Conservation (phyloP, 495 filamentous ascomycete genomes). For the Cercophora samala region DNA sequence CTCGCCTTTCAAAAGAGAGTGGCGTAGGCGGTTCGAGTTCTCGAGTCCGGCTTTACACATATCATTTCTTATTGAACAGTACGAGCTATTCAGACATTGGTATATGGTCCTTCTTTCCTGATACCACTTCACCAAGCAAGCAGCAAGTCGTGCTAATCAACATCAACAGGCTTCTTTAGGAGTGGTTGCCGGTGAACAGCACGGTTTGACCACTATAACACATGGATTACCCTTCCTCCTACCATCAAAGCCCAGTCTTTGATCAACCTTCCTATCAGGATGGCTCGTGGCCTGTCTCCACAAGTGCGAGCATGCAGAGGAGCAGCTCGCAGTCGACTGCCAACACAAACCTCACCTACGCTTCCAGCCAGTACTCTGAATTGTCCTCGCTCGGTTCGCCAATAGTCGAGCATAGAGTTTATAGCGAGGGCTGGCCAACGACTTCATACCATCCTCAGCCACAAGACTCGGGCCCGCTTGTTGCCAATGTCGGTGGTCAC, state of each 20-base stretch:
- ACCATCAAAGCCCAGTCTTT: not conserved
- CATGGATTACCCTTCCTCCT: not conserved
- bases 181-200: not conserved
- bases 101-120: not conserved
- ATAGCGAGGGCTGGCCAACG: not conserved
- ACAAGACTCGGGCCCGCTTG: not conserved
- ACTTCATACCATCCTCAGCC: not conserved
- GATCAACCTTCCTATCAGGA: not conserved
- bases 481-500: not conserved
- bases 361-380: not conserved
- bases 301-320: constrained; percentile 10
- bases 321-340: constrained; percentile 13
- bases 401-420: not conserved
- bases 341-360: constrained; percentile 10
- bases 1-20: not conserved
- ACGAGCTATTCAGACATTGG: not conserved
- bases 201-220: not conserved
- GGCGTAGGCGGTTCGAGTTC: not conserved
- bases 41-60: not conserved
- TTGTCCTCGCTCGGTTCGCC: constrained; percentile 3
- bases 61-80: not conserved
- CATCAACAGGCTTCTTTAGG: not conserved
- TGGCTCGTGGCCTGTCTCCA: constrained; percentile 5
- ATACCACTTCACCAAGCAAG: not conserved
- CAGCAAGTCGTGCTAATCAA: not conserved